Base-by-base conservation (phyloP, 768 basidiomycete species). In the Mrakia gelida region DNA sequence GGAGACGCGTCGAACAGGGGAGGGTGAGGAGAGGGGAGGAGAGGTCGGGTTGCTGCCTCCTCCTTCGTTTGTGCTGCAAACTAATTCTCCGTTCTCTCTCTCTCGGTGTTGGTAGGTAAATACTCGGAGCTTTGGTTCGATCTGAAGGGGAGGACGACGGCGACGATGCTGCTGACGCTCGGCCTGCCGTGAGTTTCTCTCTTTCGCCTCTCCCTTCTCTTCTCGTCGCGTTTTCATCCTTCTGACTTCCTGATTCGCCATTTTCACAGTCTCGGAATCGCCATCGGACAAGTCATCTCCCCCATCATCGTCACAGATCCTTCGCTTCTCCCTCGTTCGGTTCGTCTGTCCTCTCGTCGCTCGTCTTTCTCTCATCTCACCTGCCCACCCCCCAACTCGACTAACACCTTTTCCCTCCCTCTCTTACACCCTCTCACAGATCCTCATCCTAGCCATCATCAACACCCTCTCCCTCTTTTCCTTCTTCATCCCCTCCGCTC, bases 51-150 rank as follows among this genome's bases (percentile, higher is more conserved):
- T 21, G 41, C 76, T 92, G 92, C 80, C 90, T 23, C 87, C 93
- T 59, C 86, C 87, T 93, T 59, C 86, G 88, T 10, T 54, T 62
- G 2, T 15, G 32, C 75, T 4, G n/a, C 32, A 45, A 65, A 26
- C 15, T 75, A 43, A 49, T 30, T 62, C 3, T 67, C 86, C 91
- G 3, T 21, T 93, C 89, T 83, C 92, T 92, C 84, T 88, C 94
- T 34, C 85, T 45, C 45, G 45, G 11, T 18, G 9, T 45, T 6
- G 45, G 18, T 93, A 13, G 91, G 91, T 1, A 90, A 88, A 73
- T 94, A 91, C 83, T 93, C 92, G 0, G 91, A 94, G 82, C 88
- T 85, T 45, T 94, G 93, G 93, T 94, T 94, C 81, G 89, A 91
- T 79, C 84, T 93, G 68, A 86, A 88, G 78, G 89, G 90, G 21